These are phyloP conservation scores for Diutina scorzettiae DNA, from an alignment of 1,139 yeast genomes.

Conservation along the genomic window DNA sequence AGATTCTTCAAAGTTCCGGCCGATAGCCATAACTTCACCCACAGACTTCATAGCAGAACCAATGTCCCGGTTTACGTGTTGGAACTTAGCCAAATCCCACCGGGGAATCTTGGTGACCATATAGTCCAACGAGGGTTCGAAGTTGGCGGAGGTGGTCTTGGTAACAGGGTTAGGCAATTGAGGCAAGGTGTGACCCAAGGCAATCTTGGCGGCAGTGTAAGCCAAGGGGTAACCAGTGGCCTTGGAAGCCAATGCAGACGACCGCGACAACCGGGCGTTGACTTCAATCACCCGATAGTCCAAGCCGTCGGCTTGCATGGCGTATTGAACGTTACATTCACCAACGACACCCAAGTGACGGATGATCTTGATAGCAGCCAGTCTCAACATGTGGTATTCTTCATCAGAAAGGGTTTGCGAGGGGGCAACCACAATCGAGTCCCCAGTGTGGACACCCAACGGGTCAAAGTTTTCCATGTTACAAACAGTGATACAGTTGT, in stretches of 20 bases:
- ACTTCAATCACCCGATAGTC: slow-evolving; percentile 97
- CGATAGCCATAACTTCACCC: slow-evolving; percentile 99
- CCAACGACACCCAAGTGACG: slow-evolving; percentile 98
- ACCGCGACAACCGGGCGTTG: slow-evolving; percentile 92
- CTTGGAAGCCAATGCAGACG: slow-evolving; percentile 95
- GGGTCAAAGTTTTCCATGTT: slow-evolving; percentile 99
- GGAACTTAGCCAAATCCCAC: slow-evolving; percentile 95
- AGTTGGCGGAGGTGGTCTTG: slow-evolving; percentile 88
- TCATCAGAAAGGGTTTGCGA: slow-evolving; percentile 95
- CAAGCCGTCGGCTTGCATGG: slow-evolving; percentile 87
- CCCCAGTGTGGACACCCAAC: slow-evolving; percentile 96
- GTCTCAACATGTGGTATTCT: slow-evolving; percentile 94
- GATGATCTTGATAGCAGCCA: slow-evolving; percentile 93
- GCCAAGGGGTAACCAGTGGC: slow-evolving; percentile 99
- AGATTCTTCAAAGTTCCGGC: slow-evolving; percentile 94
- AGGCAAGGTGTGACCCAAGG: slow-evolving; percentile 86
- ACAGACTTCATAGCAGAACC: slow-evolving; percentile 98
- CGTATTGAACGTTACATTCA: slow-evolving; percentile 97
- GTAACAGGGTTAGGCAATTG: slow-evolving; percentile 96
- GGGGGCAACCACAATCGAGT: slow-evolving; percentile 97
- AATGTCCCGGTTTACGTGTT: slow-evolving; percentile 83
- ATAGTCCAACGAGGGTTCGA: slow-evolving; percentile 94
- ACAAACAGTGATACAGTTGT: slow-evolving; percentile 96
- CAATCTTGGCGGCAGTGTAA: slow-evolving; percentile 96
- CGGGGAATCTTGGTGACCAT: slow-evolving; percentile 96